phyloP scores from a whole-genome alignment of 768 basidiomycete species.

The Lactarius indigo region DNA sequence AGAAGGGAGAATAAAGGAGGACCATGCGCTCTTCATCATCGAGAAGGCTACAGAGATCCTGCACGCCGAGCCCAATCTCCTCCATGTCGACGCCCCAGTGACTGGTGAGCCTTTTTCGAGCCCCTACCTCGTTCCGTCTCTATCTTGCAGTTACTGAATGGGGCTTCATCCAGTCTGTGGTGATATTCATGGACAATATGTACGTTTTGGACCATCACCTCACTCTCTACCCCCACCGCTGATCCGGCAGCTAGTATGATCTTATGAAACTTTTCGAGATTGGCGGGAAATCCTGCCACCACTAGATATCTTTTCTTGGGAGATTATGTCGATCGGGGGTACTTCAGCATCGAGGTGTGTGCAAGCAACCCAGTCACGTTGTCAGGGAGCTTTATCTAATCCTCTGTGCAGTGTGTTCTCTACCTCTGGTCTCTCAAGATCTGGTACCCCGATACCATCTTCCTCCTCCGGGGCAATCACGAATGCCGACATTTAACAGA shows the following conservation, averaged over 20 bases:
- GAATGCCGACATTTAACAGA: conserved; percentile 98
- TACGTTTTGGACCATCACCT: conserved; percentile 39
- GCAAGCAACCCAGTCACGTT: not conserved
- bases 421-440: conserved; percentile 99
- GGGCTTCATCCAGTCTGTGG: conserved; percentile 64
- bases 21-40: conserved; percentile 93
- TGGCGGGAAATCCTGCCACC: conserved; percentile 69
- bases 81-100: conserved; percentile 95
- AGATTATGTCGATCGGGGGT: conserved; percentile 73
- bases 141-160: conserved; percentile 26
- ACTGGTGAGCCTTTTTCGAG: conserved; percentile 60
- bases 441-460: conserved; percentile 97
- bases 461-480: conserved; percentile 96
- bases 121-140: not conserved
- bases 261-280: conserved; percentile 80
- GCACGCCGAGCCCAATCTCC: conserved; percentile 80
- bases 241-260: conserved; percentile 49
- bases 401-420: conserved; percentile 72
- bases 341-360: conserved; percentile 68
- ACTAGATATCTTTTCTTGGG: conserved; percentile 73
- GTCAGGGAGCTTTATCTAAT: conserved; percentile 17
- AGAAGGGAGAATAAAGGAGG: conserved; percentile 89
- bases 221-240: conserved; percentile 16
- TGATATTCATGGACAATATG: conserved; percentile 99
- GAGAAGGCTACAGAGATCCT: conserved; percentile 83